Evolutionary conservation across 768 basidiomycete genomes (phyloP).

Genomic region (Mycena kentingensis): DNA sequence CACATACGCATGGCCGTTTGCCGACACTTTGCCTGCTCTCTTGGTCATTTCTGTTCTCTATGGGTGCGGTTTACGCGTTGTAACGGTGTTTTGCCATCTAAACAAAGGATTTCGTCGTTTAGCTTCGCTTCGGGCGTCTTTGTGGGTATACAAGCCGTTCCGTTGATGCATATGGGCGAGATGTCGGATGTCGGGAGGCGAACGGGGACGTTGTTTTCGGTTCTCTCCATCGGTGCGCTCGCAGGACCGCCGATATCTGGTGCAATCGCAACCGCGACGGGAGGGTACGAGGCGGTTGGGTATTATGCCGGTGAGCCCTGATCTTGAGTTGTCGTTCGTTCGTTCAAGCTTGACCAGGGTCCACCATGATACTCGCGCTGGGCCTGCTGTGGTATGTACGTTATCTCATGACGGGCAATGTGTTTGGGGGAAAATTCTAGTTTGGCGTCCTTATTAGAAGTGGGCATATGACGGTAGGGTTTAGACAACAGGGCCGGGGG

Average conservation of each 20-base stretch:
- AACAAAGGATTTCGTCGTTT: constrained; percentile 3
- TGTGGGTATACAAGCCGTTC: constrained; percentile 55
- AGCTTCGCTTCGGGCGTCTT: constrained; percentile 67
- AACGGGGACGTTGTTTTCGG: constrained; percentile 63
- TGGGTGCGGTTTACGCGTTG: constrained; percentile 49
- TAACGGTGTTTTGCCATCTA: background rate
- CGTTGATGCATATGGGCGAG: constrained; percentile 62
- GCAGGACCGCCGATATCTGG: constrained; percentile 76
- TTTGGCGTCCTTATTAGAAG: no score
- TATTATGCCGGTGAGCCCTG: constrained; percentile 50
- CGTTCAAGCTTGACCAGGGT: constrained; percentile 2
- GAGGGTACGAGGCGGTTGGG: constrained; percentile 55
- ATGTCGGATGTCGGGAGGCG: constrained; percentile 64
- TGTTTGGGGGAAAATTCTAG: constrained; percentile 17
- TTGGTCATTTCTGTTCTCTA: constrained; percentile 62
- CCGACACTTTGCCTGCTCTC: constrained; percentile 42
- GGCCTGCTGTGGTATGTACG: constrained; percentile 17
- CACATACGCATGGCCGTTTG: constrained; percentile 75
- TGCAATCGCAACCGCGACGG: constrained; percentile 56
- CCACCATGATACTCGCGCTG: constrained; percentile 8
- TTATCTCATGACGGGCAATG: constrained; percentile 14
- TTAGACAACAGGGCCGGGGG: no score
- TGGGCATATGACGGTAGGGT: no score
- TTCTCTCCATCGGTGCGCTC: constrained; percentile 62
- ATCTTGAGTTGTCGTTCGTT: background rate